Evolutionary conservation across 2,329 filamentous ascomycete species (phyloP).

Genomic region (Apiospora kogelbergensis): DNA sequence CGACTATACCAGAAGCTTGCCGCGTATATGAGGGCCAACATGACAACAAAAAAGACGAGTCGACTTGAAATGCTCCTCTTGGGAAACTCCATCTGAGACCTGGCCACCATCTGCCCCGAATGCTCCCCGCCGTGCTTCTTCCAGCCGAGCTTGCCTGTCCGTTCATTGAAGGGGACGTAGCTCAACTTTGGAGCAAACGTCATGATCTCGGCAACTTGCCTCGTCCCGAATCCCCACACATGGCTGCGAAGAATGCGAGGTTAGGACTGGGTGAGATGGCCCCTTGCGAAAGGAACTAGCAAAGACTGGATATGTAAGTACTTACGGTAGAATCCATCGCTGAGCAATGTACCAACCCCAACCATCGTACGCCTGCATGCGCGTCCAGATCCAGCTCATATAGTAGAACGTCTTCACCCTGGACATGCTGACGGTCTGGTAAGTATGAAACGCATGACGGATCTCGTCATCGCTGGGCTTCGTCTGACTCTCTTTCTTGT

Average conservation of each 20-base stretch:
- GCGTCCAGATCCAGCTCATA: neutral
- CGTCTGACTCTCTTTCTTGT: neutral
- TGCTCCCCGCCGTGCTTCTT: neutral
- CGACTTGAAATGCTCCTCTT: neutral
- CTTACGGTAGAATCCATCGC: neutral
- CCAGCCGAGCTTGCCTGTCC: neutral
- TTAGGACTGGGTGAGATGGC: no score
- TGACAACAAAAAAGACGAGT: neutral
- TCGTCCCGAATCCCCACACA: neutral
- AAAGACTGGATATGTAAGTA: neutral
- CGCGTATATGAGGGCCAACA: neutral
- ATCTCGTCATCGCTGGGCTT: slow-evolving; percentile 13
- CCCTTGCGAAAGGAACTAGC: no score
- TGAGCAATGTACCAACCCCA: neutral
- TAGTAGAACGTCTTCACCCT: neutral
- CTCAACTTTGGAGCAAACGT: neutral
- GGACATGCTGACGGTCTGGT: neutral
- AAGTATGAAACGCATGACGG: neutral
- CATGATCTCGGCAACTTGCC: neutral
- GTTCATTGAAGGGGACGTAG: neutral
- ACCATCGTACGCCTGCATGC: neutral
- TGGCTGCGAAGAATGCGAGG: neutral
- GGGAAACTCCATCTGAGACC: neutral
- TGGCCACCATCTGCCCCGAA: neutral
- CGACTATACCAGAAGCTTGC: neutral